These are phyloP conservation scores for Gnetum montanum DNA, from an alignment of 75 land plant genomes.

Conservation along the genomic window DNA sequence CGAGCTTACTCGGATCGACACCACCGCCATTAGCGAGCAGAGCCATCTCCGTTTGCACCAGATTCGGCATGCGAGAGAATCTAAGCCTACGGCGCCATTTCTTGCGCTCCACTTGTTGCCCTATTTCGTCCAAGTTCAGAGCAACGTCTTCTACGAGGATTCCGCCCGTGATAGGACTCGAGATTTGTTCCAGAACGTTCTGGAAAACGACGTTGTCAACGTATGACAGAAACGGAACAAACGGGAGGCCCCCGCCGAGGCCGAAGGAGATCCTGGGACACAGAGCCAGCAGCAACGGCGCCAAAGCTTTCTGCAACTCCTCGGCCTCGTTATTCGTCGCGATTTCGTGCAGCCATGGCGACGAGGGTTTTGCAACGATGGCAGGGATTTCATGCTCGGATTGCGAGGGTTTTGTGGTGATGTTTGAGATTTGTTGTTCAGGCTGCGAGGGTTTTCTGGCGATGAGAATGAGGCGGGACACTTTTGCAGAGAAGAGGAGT, in stretches of 20 bases:
- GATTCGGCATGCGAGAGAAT: slow-evolving; percentile 77
- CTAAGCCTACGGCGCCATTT: slow-evolving; percentile 64
- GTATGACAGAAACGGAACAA: slow-evolving; percentile 49
- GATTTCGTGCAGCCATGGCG: slow-evolving; percentile 2
- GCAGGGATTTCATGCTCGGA: background rate
- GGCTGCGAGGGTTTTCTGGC: slow-evolving; percentile 10
- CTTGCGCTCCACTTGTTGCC: background rate
- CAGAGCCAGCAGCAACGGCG: slow-evolving; percentile 42
- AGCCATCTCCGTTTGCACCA: slow-evolving; percentile 68
- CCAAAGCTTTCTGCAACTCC: slow-evolving; percentile 21
- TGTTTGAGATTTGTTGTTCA: background rate
- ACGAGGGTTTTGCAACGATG: no score
- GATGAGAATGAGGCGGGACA: slow-evolving; percentile 55
- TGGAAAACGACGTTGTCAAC: slow-evolving; percentile 39
- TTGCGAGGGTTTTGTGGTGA: background rate
- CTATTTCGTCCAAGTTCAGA: slow-evolving; percentile 8
- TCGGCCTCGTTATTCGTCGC: background rate
- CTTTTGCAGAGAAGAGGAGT: slow-evolving; percentile 29
- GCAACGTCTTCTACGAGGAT: slow-evolving; percentile 84
- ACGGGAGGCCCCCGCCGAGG: slow-evolving; percentile 13
- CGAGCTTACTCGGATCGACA: slow-evolving; percentile 28
- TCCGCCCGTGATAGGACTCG: slow-evolving; percentile 45
- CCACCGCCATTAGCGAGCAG: slow-evolving; percentile 16
- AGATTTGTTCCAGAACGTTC: slow-evolving; percentile 29
- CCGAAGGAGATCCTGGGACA: slow-evolving; percentile 26